phyloP scores from a whole-genome alignment of 805 yeast species.

The Saturnispora kantuleensis region DNA sequence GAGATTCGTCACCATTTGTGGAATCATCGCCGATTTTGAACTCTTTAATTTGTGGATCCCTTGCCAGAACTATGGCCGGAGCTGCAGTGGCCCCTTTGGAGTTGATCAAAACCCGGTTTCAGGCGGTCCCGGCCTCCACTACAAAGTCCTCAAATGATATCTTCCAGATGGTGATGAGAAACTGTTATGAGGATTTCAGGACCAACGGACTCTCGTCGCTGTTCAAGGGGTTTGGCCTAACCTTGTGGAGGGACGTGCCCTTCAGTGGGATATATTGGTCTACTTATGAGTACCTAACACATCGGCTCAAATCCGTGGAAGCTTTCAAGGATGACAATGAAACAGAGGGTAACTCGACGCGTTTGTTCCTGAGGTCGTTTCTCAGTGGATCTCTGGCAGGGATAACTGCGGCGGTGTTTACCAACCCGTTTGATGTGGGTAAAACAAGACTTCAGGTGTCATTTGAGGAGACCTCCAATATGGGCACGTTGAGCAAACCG shows the following conservation, averaged over 20 bases:
- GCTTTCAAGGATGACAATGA: slow-evolving; percentile 18
- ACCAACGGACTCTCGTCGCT: slow-evolving; percentile 52
- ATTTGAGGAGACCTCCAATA: slow-evolving; percentile 23
- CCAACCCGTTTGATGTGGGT: slow-evolving; percentile 97
- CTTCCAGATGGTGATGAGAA: slow-evolving; percentile 33
- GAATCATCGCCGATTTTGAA: slow-evolving; percentile 33
- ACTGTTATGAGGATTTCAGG: slow-evolving; percentile 33
- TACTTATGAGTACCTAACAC: slow-evolving; percentile 51
- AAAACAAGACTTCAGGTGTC: slow-evolving; percentile 81
- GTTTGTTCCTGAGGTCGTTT: slow-evolving; percentile 49
- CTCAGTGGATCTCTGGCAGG: slow-evolving; percentile 81
- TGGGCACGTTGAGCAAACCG: slow-evolving; percentile 11
- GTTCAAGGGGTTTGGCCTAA: slow-evolving; percentile 78
- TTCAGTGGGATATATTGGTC: slow-evolving; percentile 95
- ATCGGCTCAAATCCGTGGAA: slow-evolving; percentile 18
- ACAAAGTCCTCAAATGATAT: slow-evolving; percentile 31
- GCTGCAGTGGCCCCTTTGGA: slow-evolving; percentile 83
- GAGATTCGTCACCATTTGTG: slow-evolving; percentile 60
- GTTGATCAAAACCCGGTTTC: slow-evolving; percentile 76
- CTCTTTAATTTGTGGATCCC: slow-evolving; percentile 77
- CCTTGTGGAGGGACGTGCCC: slow-evolving; percentile 96
- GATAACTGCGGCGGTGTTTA: slow-evolving; percentile 68
- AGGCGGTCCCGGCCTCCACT: slow-evolving; percentile 56
- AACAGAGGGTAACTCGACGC: slow-evolving; percentile 8
- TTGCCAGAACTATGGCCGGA: slow-evolving; percentile 78